phyloP scores from a whole-genome alignment of 345 rosid genomes.

The Populus tremula region DNA sequence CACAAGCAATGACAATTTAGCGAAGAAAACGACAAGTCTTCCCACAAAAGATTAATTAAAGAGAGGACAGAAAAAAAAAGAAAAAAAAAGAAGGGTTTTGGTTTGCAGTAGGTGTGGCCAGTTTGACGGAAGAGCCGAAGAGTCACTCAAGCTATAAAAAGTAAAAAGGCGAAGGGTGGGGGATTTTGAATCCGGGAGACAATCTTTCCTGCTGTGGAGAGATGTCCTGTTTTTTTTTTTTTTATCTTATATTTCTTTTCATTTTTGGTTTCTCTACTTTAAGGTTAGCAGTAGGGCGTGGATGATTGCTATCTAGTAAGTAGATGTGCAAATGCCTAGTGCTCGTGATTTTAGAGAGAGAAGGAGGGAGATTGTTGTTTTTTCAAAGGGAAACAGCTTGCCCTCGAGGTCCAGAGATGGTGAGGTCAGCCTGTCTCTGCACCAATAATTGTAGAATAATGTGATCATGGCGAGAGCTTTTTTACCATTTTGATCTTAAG shows the following conservation, averaged over 20 bases:
- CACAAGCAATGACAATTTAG: not conserved
- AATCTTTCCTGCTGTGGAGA: conserved; percentile 39
- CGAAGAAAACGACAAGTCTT: not conserved
- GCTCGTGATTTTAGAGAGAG: conserved; percentile 27
- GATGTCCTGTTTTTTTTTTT: conserved; percentile 11
- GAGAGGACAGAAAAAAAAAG: conserved; percentile 4
- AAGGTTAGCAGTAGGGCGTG: conserved; percentile 25
- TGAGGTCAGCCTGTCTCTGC: conserved; percentile 49
- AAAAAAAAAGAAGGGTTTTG: no score
- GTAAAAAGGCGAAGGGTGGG: conserved; percentile 13
- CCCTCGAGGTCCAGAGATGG: conserved; percentile 44
- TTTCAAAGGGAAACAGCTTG: conserved; percentile 67
- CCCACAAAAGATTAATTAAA: not conserved
- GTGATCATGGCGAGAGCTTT: conserved; percentile 26
- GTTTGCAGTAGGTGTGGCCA: not conserved
- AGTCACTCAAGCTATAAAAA: conserved; percentile 10
- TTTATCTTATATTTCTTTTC: not conserved
- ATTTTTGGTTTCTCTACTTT: conserved; percentile 18
- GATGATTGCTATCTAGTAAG: not conserved
- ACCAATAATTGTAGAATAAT: conserved; percentile 62
- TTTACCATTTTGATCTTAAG: conserved; percentile 19
- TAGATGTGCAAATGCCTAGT: conserved; percentile 29
- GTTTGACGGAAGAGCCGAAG: conserved; percentile 2
- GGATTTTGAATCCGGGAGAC: conserved; percentile 46
- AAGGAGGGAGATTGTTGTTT: conserved; percentile 7